Conservation (phyloP, 2,329 filamentous ascomycete genomes). For the Cladophialophora carrionii region DNA sequence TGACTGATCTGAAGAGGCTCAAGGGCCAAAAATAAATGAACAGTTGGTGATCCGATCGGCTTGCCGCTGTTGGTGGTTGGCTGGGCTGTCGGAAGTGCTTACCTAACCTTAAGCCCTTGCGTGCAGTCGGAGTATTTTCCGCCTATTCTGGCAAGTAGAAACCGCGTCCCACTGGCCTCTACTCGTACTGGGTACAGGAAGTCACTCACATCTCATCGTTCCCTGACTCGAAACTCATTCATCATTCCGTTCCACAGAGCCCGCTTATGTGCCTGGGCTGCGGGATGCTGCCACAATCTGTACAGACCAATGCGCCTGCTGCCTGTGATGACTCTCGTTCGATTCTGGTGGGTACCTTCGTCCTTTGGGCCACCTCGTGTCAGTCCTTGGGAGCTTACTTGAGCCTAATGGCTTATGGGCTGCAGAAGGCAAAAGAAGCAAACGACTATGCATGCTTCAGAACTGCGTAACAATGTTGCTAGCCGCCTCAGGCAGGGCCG, state of each 20-base stretch:
- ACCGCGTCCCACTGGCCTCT: too few relatives aligned
- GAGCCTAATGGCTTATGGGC: neutral
- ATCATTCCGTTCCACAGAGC: too few relatives aligned
- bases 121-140: neutral
- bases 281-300: neutral
- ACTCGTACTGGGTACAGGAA: too few relatives aligned
- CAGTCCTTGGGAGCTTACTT: neutral
- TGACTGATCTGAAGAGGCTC: conserved; percentile 10
- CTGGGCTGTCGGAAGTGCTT: neutral
- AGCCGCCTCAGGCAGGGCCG: neutral
- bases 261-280: too few relatives aligned
- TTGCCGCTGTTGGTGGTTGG: conserved; percentile 42
- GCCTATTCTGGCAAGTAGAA: too few relatives aligned
- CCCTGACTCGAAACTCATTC: too few relatives aligned
- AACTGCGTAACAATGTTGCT: neutral
- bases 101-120: neutral
- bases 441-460: neutral
- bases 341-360: neutral
- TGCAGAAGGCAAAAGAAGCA: neutral
- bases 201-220: too few relatives aligned
- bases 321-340: neutral
- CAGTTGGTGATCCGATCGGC: conserved; percentile 50
- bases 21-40: conserved; percentile 4
- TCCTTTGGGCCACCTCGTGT: neutral
- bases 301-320: neutral